Evolutionary conservation across 305 asterid species (phyloP).

Genomic region (Fraxinus ornus): DNA sequence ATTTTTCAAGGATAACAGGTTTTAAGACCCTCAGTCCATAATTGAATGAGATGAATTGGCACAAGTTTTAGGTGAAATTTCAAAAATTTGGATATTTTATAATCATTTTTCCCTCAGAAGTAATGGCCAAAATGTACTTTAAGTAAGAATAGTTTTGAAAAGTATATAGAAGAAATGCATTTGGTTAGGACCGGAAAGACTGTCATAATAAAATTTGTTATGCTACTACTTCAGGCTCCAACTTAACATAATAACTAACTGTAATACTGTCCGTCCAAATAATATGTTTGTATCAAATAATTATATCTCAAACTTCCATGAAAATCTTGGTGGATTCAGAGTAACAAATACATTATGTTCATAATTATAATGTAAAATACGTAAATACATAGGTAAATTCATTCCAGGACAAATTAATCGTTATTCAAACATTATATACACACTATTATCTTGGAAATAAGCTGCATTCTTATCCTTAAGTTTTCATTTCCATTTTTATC

Average conservation of each 20-base stretch:
- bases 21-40: neutral
- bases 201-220: neutral
- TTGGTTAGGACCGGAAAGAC: neutral
- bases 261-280: neutral
- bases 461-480: neutral
- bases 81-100: neutral
- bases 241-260: neutral
- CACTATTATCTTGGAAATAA: neutral
- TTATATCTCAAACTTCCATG: neutral
- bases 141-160: neutral
- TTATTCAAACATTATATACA: neutral
- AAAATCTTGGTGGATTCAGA: neutral
- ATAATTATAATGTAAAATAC: neutral
- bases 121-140: neutral
- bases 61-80: slow-evolving; percentile 3
- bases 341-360: slow-evolving; percentile 5
- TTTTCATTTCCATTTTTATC: neutral
- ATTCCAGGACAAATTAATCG: neutral
- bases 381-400: neutral
- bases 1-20: neutral
- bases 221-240: neutral
- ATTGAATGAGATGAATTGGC: neutral
- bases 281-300: neutral
- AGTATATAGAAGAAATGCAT: neutral
- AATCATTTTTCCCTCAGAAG: slow-evolving; percentile 1